Conservation (phyloP, 2,329 filamentous ascomycete species). For the Penicillium polonicum region DNA sequence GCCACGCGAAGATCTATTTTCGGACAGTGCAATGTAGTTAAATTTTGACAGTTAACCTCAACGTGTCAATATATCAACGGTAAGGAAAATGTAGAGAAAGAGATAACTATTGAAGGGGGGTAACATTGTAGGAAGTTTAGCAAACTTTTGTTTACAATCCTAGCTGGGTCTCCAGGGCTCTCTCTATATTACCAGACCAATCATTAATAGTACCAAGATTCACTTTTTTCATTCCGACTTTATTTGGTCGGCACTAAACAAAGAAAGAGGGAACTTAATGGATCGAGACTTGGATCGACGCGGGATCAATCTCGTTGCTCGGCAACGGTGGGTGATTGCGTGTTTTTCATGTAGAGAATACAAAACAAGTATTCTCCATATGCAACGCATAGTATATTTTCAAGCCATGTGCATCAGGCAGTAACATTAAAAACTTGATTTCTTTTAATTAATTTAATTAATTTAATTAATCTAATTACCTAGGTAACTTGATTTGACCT, state of each 20-base stretch:
- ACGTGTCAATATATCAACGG: not conserved
- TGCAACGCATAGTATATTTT: constrained; percentile 1
- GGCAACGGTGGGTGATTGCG: constrained; percentile 17
- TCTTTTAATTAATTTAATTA: not conserved
- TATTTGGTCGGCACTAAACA: constrained; percentile 12
- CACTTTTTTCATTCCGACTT: not conserved
- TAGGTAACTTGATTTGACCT: not conserved
- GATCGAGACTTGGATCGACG: constrained; percentile 16
- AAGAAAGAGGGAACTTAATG: constrained; percentile 16
- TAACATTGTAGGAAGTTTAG: not conserved
- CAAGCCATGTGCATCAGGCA: not conserved
- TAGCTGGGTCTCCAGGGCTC: not conserved
- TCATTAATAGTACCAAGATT: constrained; percentile 4
- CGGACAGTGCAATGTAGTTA: not conserved
- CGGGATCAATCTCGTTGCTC: constrained; percentile 20
- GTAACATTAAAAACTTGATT: not conserved
- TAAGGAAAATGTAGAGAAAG: not conserved
- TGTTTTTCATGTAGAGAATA: not conserved
- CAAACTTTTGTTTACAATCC: constrained; percentile 5
- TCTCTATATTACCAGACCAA: constrained; percentile 11
- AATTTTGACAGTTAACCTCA: constrained; percentile 1
- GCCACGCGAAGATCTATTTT: constrained; percentile 20
- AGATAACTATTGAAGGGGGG: not conserved
- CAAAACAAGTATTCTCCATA: not conserved
- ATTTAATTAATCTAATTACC: not conserved